Conservation (phyloP, 306 rosid genomes). For the Casuarina glauca region DNA sequence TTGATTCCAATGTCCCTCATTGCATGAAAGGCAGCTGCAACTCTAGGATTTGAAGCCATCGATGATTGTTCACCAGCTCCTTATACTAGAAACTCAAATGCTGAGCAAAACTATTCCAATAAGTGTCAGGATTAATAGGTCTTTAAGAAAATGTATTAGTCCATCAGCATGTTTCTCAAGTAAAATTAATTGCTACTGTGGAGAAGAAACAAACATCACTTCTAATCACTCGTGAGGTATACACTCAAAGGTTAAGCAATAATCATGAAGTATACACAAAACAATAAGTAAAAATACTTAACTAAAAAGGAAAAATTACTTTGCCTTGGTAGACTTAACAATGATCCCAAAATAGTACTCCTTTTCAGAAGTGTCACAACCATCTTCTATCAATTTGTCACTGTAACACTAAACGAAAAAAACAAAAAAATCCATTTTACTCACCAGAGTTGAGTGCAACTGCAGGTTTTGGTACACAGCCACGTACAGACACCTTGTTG, state of each 20-base stretch:
- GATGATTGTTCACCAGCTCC: slow-evolving; percentile 24
- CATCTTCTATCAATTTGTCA: too few species aligned
- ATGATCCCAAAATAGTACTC: not conserved
- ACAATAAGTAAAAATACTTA: not conserved
- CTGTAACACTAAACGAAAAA: too few species aligned
- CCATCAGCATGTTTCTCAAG: not conserved
- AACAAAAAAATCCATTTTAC: too few species aligned
- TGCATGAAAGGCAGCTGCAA: slow-evolving; percentile 61
- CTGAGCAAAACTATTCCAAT: slow-evolving; percentile 25
- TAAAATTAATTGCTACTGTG: not conserved
- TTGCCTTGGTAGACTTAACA: not conserved
- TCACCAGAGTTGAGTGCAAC: too few species aligned
- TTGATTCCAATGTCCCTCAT: slow-evolving; percentile 68
- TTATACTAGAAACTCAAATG: slow-evolving; percentile 26
- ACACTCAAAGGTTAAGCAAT: not conserved
- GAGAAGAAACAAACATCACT: not conserved
- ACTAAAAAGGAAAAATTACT: not conserved
- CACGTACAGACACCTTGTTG: too few species aligned
- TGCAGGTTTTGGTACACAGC: too few species aligned
- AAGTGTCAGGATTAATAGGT: slow-evolving; percentile 3
- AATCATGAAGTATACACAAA: not conserved
- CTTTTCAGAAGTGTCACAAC: slow-evolving; percentile 2
- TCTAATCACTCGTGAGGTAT: not conserved
- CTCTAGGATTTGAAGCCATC: slow-evolving; percentile 77
- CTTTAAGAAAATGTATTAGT: not conserved